Evolutionary conservation across 805 yeast species (phyloP), one percentile per base, ranked within the genome.

Genomic region (Lipomyces sp.): DNA sequence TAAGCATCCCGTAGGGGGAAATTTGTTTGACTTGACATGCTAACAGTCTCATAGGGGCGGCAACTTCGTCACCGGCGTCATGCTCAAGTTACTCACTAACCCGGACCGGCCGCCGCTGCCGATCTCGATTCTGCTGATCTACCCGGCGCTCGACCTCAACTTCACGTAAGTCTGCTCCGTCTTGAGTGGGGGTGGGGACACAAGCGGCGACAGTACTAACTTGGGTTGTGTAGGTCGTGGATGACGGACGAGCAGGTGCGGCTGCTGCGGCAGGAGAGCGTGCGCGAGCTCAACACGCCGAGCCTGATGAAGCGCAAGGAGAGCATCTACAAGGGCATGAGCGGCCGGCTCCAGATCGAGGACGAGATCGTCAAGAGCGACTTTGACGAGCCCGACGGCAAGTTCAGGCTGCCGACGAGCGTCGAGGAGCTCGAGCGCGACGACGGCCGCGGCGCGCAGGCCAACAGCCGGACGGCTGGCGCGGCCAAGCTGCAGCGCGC

Each of bases 131-230:
- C 50, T 63, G n/a, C 26, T 63, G 48, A 43, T 58, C 21, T 63
- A 63, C 42, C 67, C 67, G 11, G 60, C 64, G 16, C 50, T 63
- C n/a, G 68, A 63, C 19, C 47, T 64, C 28, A 60, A 62, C 42
- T 61, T 57, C 43, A 51, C 65, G 44, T 63, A 61, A 18, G 60
- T 50, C 13, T 38, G 43, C 11, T 31, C 13, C 24, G 13, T 21
- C 5, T 18, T 16, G 7, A 18, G 24, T n/a, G 33, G 8, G 3
- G 21, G 8, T 32, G 13, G 6, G n/a, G 18, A 19, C 18, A 18
- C 7, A 8, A 11, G 6, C n/a, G n/a, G n/a, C 8, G 21, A 14
- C 24, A 7, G 14, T 11, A 4, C 49, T 45, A 39, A 45, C 29
- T 8, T 3, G 14, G 14, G 7, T 11, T 6, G 10, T 13, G 7